Evolutionary conservation across 305 asterid species (phyloP).

Genomic region (Fraxinus angustifolia): DNA sequence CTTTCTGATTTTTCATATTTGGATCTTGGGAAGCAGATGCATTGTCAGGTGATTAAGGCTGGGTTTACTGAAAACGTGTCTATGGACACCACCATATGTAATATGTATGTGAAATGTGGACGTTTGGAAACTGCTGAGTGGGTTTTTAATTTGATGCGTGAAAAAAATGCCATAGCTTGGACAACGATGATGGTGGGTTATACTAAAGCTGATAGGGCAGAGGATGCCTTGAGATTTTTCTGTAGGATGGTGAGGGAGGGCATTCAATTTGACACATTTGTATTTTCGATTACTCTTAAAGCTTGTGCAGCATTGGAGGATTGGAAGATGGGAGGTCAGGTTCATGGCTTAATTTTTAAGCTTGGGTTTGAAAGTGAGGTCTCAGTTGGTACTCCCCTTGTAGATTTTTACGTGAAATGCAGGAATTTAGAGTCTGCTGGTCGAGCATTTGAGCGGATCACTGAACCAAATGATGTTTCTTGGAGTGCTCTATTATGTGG

Average conservation of each 20-base stretch:
- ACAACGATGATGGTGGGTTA: constrained; percentile 56
- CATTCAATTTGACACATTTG: constrained; percentile 46
- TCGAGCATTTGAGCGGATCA: constrained; percentile 39
- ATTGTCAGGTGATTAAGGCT: constrained; percentile 46
- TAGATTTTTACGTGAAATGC: constrained; percentile 53
- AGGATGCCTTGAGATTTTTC: constrained; percentile 41
- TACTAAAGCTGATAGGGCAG: constrained; percentile 41
- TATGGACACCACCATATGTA: constrained; percentile 43
- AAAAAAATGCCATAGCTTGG: constrained; percentile 47
- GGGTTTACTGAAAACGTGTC: constrained; percentile 39
- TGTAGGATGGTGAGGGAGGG: constrained; percentile 34
- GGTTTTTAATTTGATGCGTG: constrained; percentile 35
- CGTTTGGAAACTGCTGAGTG: constrained; percentile 33
- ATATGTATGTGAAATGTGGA: constrained; percentile 52
- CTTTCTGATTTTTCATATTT: constrained; percentile 27
- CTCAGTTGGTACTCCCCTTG: constrained; percentile 53
- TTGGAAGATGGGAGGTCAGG: constrained; percentile 38
- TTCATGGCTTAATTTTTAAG: constrained; percentile 40
- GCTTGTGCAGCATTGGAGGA: constrained; percentile 46
- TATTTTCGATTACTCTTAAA: constrained; percentile 48
- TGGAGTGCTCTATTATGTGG: constrained; percentile 61
- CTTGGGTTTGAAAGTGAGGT: constrained; percentile 43
- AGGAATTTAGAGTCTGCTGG: constrained; percentile 36
- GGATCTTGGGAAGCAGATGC: constrained; percentile 51
- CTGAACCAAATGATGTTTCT: constrained; percentile 51